phyloP scores from a whole-genome alignment of 2,329 filamentous ascomycete species.

The Graphilbum sp. region DNA sequence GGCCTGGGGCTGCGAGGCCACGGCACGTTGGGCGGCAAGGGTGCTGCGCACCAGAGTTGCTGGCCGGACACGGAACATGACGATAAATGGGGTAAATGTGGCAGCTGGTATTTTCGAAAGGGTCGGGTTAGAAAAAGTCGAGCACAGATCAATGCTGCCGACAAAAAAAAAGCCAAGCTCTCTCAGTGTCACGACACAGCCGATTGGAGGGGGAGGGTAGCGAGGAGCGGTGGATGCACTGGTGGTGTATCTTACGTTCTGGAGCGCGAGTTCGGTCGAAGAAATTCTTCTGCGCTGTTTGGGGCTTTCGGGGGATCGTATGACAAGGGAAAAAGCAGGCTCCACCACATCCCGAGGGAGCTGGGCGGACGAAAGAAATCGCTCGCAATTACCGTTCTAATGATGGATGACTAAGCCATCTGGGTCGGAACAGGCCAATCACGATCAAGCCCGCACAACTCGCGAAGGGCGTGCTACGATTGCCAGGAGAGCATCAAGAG shows the following conservation, averaged over 20 bases:
- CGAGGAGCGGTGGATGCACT: background rate
- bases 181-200: background rate
- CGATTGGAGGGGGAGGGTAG: background rate
- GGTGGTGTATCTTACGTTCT: background rate
- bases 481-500: too few relatives aligned
- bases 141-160: background rate
- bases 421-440: background rate
- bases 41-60: slow-evolving; percentile 35
- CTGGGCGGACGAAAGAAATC: slow-evolving; percentile 10
- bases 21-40: slow-evolving; percentile 5
- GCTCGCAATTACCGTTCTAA: slow-evolving; percentile 11
- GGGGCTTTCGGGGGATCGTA: slow-evolving; percentile 8
- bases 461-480: background rate
- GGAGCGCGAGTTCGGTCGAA: slow-evolving; percentile 3
- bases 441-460: background rate
- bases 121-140: background rate
- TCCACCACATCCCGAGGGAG: slow-evolving; percentile 8
- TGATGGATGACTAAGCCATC: background rate
- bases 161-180: background rate
- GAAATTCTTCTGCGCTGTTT: slow-evolving; percentile 2
- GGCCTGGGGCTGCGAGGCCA: slow-evolving; percentile 21
- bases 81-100: background rate
- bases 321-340: slow-evolving; percentile 8
- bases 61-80: slow-evolving; percentile 39
- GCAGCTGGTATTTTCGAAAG: too few relatives aligned